Evolutionary conservation across 495 filamentous ascomycete genomes (phyloP).

Genomic region (Diplogelasinospora grovesii): DNA sequence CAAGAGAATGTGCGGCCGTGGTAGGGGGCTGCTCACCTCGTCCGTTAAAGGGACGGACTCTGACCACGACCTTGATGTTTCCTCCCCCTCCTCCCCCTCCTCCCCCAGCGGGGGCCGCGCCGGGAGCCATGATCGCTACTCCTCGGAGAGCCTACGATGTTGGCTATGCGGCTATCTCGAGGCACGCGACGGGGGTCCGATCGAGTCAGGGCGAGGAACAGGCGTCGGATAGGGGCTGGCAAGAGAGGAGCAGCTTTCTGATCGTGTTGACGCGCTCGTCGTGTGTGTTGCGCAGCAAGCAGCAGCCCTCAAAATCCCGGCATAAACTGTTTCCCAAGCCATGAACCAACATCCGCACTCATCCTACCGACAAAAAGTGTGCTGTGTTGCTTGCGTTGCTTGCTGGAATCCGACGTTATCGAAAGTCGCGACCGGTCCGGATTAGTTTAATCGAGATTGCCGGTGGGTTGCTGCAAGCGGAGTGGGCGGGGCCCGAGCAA

Average conservation of each 20-base stretch:
- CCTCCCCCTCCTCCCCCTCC: constrained; percentile 61
- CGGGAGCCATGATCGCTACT: constrained; percentile 62
- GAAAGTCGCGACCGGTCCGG: no score
- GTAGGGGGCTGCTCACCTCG: constrained; percentile 58
- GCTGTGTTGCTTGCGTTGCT: no score
- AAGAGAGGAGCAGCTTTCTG: constrained; percentile 1
- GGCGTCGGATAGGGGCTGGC: background rate
- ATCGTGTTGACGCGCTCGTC: constrained; percentile 2
- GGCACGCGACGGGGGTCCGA: no score
- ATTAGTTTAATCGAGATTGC: constrained; percentile 6
- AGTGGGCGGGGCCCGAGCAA: background rate
- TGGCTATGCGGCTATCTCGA: no score
- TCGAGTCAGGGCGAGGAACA: background rate
- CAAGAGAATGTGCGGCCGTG: no score
- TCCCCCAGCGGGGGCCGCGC: constrained; percentile 29
- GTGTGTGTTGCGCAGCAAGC: constrained; percentile 1
- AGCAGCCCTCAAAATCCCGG: constrained; percentile 13
- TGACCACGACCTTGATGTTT: constrained; percentile 99
- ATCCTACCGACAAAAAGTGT: constrained; percentile 15
- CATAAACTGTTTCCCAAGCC: constrained; percentile 19
- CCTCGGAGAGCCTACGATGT: no score
- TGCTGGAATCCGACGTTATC: constrained; percentile 1
- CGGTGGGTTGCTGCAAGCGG: constrained; percentile 4
- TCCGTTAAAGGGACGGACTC: constrained; percentile 83
- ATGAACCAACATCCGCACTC: constrained; percentile 14